phyloP scores from a whole-genome alignment of 371 early-diverging fungal species.

The Saksenaea oblongispora region DNA sequence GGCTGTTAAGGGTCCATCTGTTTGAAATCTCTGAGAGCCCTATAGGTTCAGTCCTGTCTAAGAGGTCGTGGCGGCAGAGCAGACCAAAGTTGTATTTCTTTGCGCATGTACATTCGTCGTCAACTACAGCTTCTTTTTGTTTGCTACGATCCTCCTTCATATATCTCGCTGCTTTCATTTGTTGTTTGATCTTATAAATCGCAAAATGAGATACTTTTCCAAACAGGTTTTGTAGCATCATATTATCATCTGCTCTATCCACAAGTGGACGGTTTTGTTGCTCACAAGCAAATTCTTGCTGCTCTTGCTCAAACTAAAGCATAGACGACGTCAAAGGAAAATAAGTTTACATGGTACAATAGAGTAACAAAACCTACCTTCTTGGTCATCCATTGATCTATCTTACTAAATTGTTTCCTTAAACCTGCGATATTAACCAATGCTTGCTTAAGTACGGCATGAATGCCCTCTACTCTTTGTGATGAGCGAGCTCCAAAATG shows the following conservation, averaged over 20 bases:
- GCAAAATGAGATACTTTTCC: background rate
- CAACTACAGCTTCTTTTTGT: background rate
- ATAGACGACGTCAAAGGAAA: background rate
- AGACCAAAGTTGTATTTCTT: background rate
- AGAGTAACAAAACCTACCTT: background rate
- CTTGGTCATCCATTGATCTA: background rate
- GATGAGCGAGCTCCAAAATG: slow-evolving; percentile 11
- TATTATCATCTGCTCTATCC: background rate
- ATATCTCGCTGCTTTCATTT: no score
- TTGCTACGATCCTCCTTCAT: background rate
- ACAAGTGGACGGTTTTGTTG: background rate
- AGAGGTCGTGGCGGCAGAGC: background rate
- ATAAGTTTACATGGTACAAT: background rate
- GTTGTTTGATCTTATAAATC: background rate
- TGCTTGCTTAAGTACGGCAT: background rate
- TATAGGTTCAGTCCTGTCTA: background rate
- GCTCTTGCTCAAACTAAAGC: background rate
- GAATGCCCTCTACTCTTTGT: slow-evolving; percentile 10
- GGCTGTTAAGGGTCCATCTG: no score
- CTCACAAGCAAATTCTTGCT: background rate
- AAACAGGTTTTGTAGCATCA: background rate
- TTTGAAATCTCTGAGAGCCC: background rate
- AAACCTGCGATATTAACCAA: background rate
- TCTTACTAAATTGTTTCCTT: background rate
- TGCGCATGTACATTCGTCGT: background rate